Base-by-base conservation (phyloP, 768 basidiomycete species). In the Flagelloscypha sp. region DNA sequence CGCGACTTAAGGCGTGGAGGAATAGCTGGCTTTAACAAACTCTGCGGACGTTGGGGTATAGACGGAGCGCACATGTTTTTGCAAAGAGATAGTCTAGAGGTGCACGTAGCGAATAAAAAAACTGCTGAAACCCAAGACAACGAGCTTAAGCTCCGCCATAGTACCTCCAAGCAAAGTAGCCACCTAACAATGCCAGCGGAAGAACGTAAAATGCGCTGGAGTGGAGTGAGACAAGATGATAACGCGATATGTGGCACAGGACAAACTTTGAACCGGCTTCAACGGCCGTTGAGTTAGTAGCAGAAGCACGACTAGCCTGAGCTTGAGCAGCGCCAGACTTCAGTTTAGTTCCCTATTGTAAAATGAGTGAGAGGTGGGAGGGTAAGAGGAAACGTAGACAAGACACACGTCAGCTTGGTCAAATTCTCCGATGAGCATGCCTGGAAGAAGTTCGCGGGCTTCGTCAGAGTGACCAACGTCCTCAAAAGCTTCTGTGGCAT, bases 391-490 rank as follows among this genome's bases (percentile, higher is more conserved):
- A 41, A 30, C 29, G 19, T 24, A 27, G 21, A 11, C n/a, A 38
- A 9, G 22, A 65, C 76, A 57, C 54, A 84, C 83, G 31, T 67
- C 68, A 48, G 63, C 68, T 48, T 80, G 66, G 53, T 86, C 84
- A 47, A 93, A 87, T 1, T 84, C 75, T 35, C 93, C 93, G 34
- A 95, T 68, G 27, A 77, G 62, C 72, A 95, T 76, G 45, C 59
- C 79, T 12, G 74, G 75, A 35, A 98, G 70, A 40, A 93, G 72
- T 9, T 70, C 82, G 35, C 95, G 80, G 17, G 95, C 95, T 63
- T 99, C 95, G 48, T 98, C 94, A 1, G 93, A 97, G 72, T 98
- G 95, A 20, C 95, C 95, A 20, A 99, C 94, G 57, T 99, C 95
- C 64, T 98, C 94, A 53, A 99, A 99, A 5, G 95, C 90, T 53